Percentiles rank a stretch among this genome's conserved stretches.
These are phyloP conservation scores for Saturnispora sekii DNA, from an alignment of 805 yeast genomes.

Conservation along the genomic window DNA sequence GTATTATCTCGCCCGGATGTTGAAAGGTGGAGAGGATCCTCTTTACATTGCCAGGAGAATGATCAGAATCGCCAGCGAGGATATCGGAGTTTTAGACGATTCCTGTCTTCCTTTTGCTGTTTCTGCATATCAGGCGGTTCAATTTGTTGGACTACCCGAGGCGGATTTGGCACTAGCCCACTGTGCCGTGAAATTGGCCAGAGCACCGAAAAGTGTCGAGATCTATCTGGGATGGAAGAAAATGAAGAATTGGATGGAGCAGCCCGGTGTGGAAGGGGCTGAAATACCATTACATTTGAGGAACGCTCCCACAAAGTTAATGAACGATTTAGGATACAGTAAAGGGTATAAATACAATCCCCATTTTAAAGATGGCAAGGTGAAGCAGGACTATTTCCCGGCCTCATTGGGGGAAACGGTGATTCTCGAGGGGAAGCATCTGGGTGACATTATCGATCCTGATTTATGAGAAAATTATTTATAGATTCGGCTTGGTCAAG, in stretches of 20 bases:
- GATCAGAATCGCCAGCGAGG: slow-evolving; percentile 94
- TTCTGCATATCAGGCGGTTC: slow-evolving; percentile 77
- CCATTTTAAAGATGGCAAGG: slow-evolving; percentile 58
- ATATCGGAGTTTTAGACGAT: slow-evolving; percentile 80
- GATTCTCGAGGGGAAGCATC: slow-evolving; percentile 47
- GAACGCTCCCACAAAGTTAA: slow-evolving; percentile 88
- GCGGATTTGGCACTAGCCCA: slow-evolving; percentile 85
- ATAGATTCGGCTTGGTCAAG: neutral
- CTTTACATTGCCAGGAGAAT: slow-evolving; percentile 79
- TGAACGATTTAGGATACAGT: slow-evolving; percentile 83
- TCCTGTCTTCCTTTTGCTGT: slow-evolving; percentile 78
- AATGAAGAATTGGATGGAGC: slow-evolving; percentile 50
- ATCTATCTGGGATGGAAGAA: slow-evolving; percentile 72
- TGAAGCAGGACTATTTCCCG: slow-evolving; percentile 71
- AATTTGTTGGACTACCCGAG: slow-evolving; percentile 91
- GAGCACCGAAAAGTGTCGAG: slow-evolving; percentile 78
- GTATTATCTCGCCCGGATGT: slow-evolving; percentile 80
- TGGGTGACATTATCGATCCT: slow-evolving; percentile 40
- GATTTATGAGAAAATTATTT: slow-evolving; percentile 23
- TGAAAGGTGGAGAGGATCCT: slow-evolving; percentile 91
- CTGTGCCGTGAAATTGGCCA: slow-evolving; percentile 83
- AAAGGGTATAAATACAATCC: slow-evolving; percentile 88
- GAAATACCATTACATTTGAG: slow-evolving; percentile 75
- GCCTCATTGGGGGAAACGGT: slow-evolving; percentile 37
- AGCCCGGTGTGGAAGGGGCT: slow-evolving; percentile 51